A percentile compares a stretch with the other conserved stretches of the same genome.
phyloP scores from a whole-genome alignment of 2,329 filamentous ascomycete genomes.

The Xylariaceae sp. region DNA sequence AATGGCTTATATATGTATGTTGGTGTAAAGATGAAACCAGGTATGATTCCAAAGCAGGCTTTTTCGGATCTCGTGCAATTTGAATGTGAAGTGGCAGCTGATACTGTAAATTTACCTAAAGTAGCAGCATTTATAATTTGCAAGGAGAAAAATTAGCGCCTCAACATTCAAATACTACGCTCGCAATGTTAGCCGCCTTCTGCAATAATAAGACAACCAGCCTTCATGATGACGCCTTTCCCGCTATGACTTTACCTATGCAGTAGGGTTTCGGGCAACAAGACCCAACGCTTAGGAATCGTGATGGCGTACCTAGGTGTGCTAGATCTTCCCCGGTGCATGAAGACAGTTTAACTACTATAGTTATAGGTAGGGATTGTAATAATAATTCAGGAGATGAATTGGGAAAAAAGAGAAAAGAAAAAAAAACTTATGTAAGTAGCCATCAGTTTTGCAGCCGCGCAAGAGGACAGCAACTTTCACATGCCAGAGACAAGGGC shows the following conservation, averaged over 20 bases:
- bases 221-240: conserved; percentile 16
- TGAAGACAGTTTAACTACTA: background rate
- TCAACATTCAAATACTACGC: conserved; percentile 2
- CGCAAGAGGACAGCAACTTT: conserved; percentile 7
- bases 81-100: background rate
- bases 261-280: conserved; percentile 1
- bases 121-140: too few species aligned
- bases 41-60: too few species aligned
- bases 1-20: background rate
- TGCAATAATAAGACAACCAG: conserved; percentile 5
- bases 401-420: background rate
- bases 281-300: background rate
- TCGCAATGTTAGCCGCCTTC: conserved; percentile 1
- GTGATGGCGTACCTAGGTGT: background rate
- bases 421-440: conserved; percentile 1
- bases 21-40: background rate
- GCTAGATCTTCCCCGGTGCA: background rate
- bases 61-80: background rate
- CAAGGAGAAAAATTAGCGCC: conserved; percentile 3
- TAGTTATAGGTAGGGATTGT: background rate
- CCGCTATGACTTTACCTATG: conserved; percentile 7
- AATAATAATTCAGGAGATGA: conserved; percentile 9
- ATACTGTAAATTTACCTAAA: background rate
- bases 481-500: conserved; percentile 24
- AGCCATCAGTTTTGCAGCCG: background rate